Evolutionary conservation across 108 stramenopile species (phyloP), one percentile per base, ranked within the genome.

Genomic region (Nitzschia sp.): DNA sequence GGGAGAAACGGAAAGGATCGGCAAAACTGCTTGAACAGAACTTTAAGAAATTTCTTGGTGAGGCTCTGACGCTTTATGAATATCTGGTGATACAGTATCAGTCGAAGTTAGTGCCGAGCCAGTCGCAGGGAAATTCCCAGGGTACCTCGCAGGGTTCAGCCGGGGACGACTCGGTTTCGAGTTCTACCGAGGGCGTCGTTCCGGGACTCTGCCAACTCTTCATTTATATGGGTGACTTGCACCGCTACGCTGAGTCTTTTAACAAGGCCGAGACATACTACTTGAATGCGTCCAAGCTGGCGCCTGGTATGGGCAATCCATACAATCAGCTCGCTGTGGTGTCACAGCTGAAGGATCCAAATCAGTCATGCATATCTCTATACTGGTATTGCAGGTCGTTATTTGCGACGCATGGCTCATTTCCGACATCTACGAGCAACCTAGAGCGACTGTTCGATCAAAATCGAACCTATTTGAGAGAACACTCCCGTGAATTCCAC

Each of bases 291-390:
- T 67, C 84, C 3, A 72, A 75, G 54, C 48, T 94, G 8, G 77
- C 81, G 18, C 93, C 93, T 5, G 87, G 85, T 23, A 76, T 72
- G 23, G 93, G 93, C 15, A 91, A 91, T 62, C 87, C 93, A 0
- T 87, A 79, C 75, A 94, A 94, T 70, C 93, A 94, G 66, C 54
- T 94, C 46, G 93, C 90, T 1, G 93, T 94, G 0, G 85, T 94
- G 9, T 80, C 79, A 0, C 89, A 90, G 56, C 47, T 74, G 25
- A 78, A 84, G 30, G 84, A 78, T 13, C 19, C 65, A 19, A 66
- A 77, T 23, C 15, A 57, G 17, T 45, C 59, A 5, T 77, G 76
- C 35, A 64, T 82, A 0, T 80, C 90, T 0, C 62, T 94, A 0
- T 91, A 94, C 54, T 89, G 85, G 70, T 94, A 94, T 66, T 79